Evolutionary conservation across 148 eudicot species (phyloP).

Genomic region (Mesembryanthemum crystallinum): DNA sequence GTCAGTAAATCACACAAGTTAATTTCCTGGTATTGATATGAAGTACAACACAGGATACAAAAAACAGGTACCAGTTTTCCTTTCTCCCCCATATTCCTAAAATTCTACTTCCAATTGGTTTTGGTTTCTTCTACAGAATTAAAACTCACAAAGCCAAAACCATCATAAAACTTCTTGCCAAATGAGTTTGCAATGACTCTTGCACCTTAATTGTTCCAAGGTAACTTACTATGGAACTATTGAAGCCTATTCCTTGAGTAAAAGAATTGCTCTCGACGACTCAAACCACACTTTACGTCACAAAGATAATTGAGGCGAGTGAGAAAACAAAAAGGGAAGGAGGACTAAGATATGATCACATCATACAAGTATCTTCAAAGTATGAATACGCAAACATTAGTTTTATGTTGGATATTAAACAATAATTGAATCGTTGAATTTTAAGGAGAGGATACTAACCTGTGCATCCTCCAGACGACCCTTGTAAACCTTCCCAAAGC

Average conservation of each 20-base stretch:
- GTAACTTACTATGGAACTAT: not conserved
- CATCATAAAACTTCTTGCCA: too few species aligned
- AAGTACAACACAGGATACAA: too few species aligned
- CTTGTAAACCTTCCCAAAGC: constrained; percentile 86
- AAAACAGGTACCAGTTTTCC: too few species aligned
- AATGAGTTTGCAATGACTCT: too few species aligned
- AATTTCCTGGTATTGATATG: too few species aligned
- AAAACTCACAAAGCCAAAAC: too few species aligned
- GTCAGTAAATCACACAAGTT: not conserved
- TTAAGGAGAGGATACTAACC: constrained; percentile 28
- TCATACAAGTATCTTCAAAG: not conserved
- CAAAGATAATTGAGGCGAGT: not conserved
- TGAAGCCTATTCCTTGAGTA: too few species aligned
- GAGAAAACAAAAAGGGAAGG: not conserved
- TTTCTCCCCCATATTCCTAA: too few species aligned
- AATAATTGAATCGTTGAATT: not conserved
- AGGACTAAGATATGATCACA: not conserved
- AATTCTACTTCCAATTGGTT: too few species aligned
- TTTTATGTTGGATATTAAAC: not conserved
- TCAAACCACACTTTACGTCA: too few species aligned
- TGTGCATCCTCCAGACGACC: constrained; percentile 60
- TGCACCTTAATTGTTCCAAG: constrained; percentile 1
- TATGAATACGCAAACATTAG: not conserved
- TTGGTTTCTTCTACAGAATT: too few species aligned
- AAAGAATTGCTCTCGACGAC: too few species aligned